Conservation (phyloP, 306 rosid genomes). For the Herpetospermum pedunculosum region DNA sequence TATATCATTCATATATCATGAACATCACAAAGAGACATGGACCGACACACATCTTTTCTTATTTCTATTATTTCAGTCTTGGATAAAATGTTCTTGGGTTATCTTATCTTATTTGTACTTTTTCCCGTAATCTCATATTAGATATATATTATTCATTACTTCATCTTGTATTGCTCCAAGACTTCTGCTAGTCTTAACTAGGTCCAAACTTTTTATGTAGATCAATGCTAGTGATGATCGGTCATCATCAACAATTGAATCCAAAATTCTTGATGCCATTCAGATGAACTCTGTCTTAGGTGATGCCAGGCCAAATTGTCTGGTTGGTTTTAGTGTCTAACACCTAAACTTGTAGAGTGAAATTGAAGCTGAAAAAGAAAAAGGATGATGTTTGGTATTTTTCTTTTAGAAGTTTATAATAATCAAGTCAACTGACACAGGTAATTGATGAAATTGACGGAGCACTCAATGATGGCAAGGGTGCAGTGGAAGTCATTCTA, state of each 20-base stretch:
- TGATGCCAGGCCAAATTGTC: constrained; percentile 68
- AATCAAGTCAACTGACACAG: constrained; percentile 17
- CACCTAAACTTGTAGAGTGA: neutral
- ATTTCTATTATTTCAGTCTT: neutral
- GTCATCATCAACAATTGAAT: constrained; percentile 63
- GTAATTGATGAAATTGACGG: constrained; percentile 98
- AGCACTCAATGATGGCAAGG: constrained; percentile 86
- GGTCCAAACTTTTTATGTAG: constrained; percentile 18
- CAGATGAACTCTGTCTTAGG: constrained; percentile 71
- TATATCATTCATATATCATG: neutral
- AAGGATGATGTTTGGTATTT: neutral
- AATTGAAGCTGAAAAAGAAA: neutral
- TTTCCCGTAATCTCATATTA: neutral
- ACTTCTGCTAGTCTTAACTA: constrained; percentile 6
- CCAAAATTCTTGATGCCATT: constrained; percentile 77
- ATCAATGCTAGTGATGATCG: constrained; percentile 98
- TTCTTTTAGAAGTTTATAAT: neutral
- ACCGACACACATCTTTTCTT: neutral
- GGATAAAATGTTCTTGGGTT: neutral
- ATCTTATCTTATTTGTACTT: neutral
- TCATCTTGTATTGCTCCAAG: neutral
- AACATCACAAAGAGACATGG: neutral
- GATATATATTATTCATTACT: neutral
- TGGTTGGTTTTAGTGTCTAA: constrained; percentile 37
- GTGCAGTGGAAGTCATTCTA: constrained; percentile 87